Evolutionary conservation across 2,329 filamentous ascomycete genomes (phyloP), one percentile per base, ranked within the genome.

Genomic region (Chaetothyriales sp.): DNA sequence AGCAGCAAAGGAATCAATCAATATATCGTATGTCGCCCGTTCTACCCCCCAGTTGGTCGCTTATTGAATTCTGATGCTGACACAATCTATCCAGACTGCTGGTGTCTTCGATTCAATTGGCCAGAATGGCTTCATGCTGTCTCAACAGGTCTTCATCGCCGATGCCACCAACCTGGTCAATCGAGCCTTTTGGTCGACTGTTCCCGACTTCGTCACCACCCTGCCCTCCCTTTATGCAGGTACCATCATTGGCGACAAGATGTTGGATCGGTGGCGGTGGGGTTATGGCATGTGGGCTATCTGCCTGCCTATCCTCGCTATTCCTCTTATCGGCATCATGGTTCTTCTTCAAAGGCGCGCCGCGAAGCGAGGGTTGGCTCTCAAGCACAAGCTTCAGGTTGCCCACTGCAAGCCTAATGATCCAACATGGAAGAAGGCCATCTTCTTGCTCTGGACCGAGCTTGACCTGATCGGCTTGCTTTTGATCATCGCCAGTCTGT

Each of bases 281-380:
- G 79, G 78, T n/a, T 70, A 78, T 20, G 78, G 77, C 55, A 80
- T 81, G 76, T 81, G 75, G 70, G 70, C 70, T 36, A 73, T 81
- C 53, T 76, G 80, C 44, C 79, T 75, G 57, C 74, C 77, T 9
- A 65, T 76, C 5, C 73, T 72, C 49, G 69, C 73, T 0, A 53
- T 79, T 4, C 77, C 79, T 1, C 66, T 81, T 0, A 62, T 80
- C 57, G 52, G 70, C 39, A 73, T 71, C 7, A 67, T 83, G 0
- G 62, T 66, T 47, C 58, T 76, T 44, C 73, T 78, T 12, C 66
- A 70, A 12, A 68, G 65, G 9, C 73, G 77, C n/a, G 78, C 77
- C 18, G 73, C 69, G 57, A 71, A 67, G 51, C 59, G 64, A 15
- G 76, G 75, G 1, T 64, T 51, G 28, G 20, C 42, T 6, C 22